Evolutionary conservation across 2,329 filamentous ascomycete genomes (phyloP).

Genomic region (Ceratocystis eucalypticola): DNA sequence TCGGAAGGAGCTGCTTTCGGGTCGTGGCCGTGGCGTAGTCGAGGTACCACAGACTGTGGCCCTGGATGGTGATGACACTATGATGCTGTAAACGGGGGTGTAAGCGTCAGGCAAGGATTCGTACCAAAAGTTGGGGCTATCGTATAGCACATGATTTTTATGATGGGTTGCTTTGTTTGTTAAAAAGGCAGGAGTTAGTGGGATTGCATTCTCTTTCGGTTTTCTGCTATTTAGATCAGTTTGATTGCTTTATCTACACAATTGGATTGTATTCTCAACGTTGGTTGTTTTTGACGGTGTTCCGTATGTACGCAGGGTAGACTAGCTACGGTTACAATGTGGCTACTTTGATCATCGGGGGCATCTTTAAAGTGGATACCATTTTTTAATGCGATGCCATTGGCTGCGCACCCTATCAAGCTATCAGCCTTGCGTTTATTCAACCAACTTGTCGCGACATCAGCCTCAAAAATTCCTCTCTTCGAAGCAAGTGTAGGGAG

Average conservation of each 20-base stretch:
- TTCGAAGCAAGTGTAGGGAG: neutral
- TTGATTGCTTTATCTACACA: slow-evolving; percentile 1
- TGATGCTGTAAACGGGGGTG: slow-evolving; percentile 38
- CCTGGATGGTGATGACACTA: slow-evolving; percentile 76
- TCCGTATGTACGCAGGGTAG: neutral
- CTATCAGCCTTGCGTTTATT: slow-evolving; percentile 7
- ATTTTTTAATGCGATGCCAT: neutral
- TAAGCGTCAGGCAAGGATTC: slow-evolving; percentile 6
- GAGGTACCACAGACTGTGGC: slow-evolving; percentile 31
- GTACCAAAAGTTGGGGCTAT: slow-evolving; percentile 16
- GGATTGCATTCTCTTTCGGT: slow-evolving; percentile 11
- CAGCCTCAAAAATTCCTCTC: slow-evolving; percentile 6
- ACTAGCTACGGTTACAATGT: neutral
- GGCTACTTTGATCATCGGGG: neutral
- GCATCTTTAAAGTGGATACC: slow-evolving; percentile 14
- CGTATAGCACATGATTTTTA: slow-evolving; percentile 18
- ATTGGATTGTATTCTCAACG: neutral
- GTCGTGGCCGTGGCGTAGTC: slow-evolving; percentile 67
- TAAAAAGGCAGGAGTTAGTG: slow-evolving; percentile 17
- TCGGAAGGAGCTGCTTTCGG: slow-evolving; percentile 72
- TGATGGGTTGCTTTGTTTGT: slow-evolving; percentile 18
- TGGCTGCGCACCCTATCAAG: neutral
- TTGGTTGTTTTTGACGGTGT: neutral
- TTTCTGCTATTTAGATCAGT: slow-evolving; percentile 12
- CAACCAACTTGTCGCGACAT: neutral